phyloP scores from a whole-genome alignment of 805 yeast genomes.

The Teunomyces cretensis region DNA sequence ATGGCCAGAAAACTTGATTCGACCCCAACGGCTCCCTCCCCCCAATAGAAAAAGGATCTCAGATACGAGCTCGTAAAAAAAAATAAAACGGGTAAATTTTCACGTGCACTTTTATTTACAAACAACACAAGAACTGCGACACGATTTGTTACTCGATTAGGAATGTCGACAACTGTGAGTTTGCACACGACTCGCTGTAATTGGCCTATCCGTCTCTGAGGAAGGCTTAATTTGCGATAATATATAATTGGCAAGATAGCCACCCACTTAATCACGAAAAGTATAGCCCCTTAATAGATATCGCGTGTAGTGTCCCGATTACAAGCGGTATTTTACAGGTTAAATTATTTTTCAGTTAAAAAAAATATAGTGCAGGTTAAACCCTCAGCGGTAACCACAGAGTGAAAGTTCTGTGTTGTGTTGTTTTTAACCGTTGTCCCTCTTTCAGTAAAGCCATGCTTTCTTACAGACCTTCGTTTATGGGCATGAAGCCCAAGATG shows the following conservation, averaged over 20 bases:
- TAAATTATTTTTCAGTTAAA: background rate
- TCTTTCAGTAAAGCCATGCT: conserved; percentile 14
- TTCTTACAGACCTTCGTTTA: conserved; percentile 20
- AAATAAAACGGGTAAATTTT: background rate
- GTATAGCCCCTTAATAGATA: too few species aligned
- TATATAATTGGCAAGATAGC: background rate
- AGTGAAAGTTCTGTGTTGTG: background rate
- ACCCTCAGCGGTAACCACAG: conserved; percentile 3
- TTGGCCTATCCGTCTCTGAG: background rate
- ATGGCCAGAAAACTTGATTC: background rate
- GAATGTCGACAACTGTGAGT: background rate
- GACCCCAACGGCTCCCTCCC: background rate
- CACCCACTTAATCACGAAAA: background rate
- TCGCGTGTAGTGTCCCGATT: too few species aligned
- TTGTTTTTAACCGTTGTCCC: background rate
- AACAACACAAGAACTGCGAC: background rate
- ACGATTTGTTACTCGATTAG: background rate
- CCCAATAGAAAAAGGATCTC: background rate
- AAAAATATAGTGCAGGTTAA: background rate
- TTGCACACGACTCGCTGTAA: background rate
- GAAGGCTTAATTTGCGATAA: background rate
- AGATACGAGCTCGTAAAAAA: background rate
- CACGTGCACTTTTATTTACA: background rate
- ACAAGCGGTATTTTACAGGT: background rate
- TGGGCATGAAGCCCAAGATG: conserved; percentile 15